These are phyloP conservation scores for Colletotrichum sp. DNA, from an alignment of 2,329 filamentous ascomycete genomes.

Conservation along the genomic window DNA sequence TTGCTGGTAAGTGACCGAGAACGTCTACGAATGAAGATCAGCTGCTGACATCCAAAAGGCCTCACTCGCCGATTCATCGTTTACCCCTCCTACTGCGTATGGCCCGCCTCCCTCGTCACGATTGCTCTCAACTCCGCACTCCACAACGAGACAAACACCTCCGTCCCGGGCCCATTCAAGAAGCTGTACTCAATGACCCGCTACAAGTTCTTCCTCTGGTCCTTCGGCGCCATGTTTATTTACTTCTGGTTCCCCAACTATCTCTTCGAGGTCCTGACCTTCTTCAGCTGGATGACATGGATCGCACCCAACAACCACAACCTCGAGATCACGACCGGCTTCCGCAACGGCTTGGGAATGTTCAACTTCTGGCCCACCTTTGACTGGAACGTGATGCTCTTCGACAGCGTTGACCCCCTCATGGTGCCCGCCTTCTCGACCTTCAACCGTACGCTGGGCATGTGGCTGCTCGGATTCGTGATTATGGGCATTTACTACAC, in stretches of 20 bases:
- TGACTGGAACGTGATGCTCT: conserved; percentile 49
- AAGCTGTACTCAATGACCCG: conserved; percentile 45
- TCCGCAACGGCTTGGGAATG: conserved; percentile 42
- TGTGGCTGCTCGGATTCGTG: conserved; percentile 30
- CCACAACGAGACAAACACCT: conserved; percentile 45
- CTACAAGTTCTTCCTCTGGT: conserved; percentile 50
- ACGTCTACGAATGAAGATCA: background rate
- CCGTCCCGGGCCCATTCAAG: conserved; percentile 46
- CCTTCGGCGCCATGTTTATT: conserved; percentile 52
- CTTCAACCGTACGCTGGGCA: conserved; percentile 37
- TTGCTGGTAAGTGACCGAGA: conserved; percentile 44
- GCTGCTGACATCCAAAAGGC: background rate
- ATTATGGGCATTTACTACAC: conserved; percentile 35
- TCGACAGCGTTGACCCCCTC: conserved; percentile 22
- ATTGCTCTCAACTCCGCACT: conserved; percentile 56
- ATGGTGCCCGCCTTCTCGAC: conserved; percentile 41
- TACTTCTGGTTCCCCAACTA: conserved; percentile 62
- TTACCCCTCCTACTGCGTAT: conserved; percentile 56
- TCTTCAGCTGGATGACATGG: conserved; percentile 61
- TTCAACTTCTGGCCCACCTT: conserved; percentile 49
- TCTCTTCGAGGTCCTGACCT: conserved; percentile 50
- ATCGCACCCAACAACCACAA: conserved; percentile 49
- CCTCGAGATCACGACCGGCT: conserved; percentile 41
- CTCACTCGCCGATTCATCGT: conserved; percentile 55
- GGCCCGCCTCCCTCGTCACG: conserved; percentile 57